These are phyloP conservation scores for Lojkania enalia DNA, from an alignment of 2,329 filamentous ascomycete species.

Conservation along the genomic window DNA sequence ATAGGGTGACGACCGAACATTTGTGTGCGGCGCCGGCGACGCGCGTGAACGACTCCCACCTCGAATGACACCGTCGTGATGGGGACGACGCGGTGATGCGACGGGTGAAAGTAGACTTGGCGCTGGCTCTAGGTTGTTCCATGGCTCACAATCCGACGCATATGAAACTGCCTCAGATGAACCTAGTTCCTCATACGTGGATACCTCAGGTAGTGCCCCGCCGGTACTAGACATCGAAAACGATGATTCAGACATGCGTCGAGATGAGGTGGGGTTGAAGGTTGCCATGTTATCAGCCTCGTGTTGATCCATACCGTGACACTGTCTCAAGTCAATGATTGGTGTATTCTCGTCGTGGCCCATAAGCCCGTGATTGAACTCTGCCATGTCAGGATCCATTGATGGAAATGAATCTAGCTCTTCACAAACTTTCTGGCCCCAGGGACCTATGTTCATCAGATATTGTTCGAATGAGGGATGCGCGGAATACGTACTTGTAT, in stretches of 20 bases:
- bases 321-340: slow-evolving; percentile 47
- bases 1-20: slow-evolving; percentile 71
- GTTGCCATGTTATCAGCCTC: slow-evolving; percentile 34
- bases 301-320: slow-evolving; percentile 34
- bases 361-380: slow-evolving; percentile 43
- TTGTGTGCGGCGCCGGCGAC: slow-evolving; percentile 71
- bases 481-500: slow-evolving; percentile 38
- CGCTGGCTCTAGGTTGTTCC: slow-evolving; percentile 68
- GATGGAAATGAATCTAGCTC: slow-evolving; percentile 45
- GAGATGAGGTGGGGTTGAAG: slow-evolving; percentile 55
- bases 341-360: slow-evolving; percentile 45
- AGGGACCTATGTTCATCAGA: slow-evolving; percentile 40
- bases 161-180: slow-evolving; percentile 70
- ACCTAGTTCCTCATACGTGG: slow-evolving; percentile 72
- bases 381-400: slow-evolving; percentile 43
- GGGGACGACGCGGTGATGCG: slow-evolving; percentile 68
- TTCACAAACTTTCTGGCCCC: slow-evolving; percentile 45
- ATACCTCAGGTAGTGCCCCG: slow-evolving; percentile 66
- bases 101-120: slow-evolving; percentile 73
- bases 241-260: slow-evolving; percentile 72
- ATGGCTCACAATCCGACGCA: slow-evolving; percentile 61
- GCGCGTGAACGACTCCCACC: slow-evolving; percentile 68
- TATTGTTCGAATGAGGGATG: not conserved
- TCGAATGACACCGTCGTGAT: slow-evolving; percentile 53
- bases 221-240: slow-evolving; percentile 69